These are phyloP conservation scores for Francoa sonchifolia DNA, from an alignment of 441 rosid species.

Conservation along the genomic window DNA sequence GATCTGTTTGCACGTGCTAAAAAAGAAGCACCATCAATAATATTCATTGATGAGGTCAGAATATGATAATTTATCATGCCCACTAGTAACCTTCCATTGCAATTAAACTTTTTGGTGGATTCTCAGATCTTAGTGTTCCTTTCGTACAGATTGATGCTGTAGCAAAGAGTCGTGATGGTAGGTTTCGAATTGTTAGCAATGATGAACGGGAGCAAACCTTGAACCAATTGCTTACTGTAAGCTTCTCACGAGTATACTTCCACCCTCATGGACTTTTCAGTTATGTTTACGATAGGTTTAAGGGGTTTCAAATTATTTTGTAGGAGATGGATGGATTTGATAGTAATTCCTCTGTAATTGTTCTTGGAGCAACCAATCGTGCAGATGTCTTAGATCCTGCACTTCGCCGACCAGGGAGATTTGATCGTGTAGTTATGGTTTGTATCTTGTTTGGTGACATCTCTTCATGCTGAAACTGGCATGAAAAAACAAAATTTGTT, in stretches of 20 bases:
- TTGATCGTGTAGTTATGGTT: slow-evolving; percentile 91
- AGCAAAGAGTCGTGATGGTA: slow-evolving; percentile 96
- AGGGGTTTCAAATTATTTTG: slow-evolving; percentile 15
- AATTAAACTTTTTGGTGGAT: not conserved
- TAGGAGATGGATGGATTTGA: slow-evolving; percentile 99
- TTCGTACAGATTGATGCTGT: slow-evolving; percentile 85
- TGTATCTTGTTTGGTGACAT: slow-evolving; percentile 20
- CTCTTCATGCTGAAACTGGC: slow-evolving; percentile 4
- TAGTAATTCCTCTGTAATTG: slow-evolving; percentile 73
- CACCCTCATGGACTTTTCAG: no score
- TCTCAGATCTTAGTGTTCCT: no score
- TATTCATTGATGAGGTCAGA: slow-evolving; percentile 88
- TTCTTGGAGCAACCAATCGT: slow-evolving; percentile 78
- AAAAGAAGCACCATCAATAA: slow-evolving; percentile 91
- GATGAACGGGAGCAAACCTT: slow-evolving; percentile 97
- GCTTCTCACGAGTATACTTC: no score
- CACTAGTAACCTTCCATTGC: no score
- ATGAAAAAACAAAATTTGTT: not conserved
- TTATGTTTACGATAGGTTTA: no score
- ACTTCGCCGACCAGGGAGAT: slow-evolving; percentile 94
- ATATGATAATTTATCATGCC: no score
- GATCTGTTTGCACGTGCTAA: slow-evolving; percentile 93
- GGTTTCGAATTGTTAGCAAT: slow-evolving; percentile 69
- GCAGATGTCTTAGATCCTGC: slow-evolving; percentile 96
- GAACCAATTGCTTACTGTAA: slow-evolving; percentile 92